Percentiles rank a stretch among this genome's conserved stretches.
These are phyloP conservation scores for Thelonectria olida DNA, from an alignment of 2,329 filamentous ascomycete species.

Conservation along the genomic window DNA sequence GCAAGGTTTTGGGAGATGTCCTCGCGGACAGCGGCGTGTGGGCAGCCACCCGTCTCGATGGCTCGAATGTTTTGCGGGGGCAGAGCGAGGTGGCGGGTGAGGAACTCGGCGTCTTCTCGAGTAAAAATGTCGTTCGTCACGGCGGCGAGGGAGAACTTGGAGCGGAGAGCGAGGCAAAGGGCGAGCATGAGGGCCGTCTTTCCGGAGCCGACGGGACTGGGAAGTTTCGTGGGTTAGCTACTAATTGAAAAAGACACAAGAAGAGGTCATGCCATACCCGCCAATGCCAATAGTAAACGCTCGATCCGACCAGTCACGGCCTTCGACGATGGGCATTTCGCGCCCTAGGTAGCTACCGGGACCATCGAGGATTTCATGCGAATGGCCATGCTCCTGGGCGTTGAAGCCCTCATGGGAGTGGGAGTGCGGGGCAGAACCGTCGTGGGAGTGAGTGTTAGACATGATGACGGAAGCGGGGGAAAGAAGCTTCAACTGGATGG, in stretches of 20 bases:
- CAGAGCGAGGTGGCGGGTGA: constrained; percentile 86
- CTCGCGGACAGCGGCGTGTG: constrained; percentile 95
- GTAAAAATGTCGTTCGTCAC: constrained; percentile 99
- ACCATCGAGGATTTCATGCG: constrained; percentile 93
- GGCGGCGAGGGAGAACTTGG: constrained; percentile 85
- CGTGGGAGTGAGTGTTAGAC: constrained; percentile 62
- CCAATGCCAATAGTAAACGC: constrained; percentile 98
- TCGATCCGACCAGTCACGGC: constrained; percentile 85
- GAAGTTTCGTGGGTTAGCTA: constrained; percentile 7
- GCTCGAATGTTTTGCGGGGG: constrained; percentile 86
- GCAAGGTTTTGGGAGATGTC: constrained; percentile 95
- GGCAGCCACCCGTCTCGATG: constrained; percentile 97
- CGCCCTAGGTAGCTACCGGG: constrained; percentile 89
- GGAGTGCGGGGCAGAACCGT: constrained; percentile 62
- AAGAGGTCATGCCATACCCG: constrained; percentile 67
- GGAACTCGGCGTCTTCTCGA: constrained; percentile 96
- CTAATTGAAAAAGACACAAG: not conserved
- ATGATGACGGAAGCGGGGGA: constrained; percentile 33
- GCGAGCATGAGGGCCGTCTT: constrained; percentile 98
- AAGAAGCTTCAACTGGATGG: not conserved
- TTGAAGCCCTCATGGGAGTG: constrained; percentile 64
- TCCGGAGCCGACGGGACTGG: constrained; percentile 91
- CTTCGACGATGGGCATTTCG: constrained; percentile 93
- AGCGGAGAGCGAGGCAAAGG: constrained; percentile 85
- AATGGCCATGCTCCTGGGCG: constrained; percentile 85